A percentile compares a stretch with the other conserved stretches of the same genome.
Conservation (phyloP, 78 protist genomes). For the Diacronema lutheri region DNA sequence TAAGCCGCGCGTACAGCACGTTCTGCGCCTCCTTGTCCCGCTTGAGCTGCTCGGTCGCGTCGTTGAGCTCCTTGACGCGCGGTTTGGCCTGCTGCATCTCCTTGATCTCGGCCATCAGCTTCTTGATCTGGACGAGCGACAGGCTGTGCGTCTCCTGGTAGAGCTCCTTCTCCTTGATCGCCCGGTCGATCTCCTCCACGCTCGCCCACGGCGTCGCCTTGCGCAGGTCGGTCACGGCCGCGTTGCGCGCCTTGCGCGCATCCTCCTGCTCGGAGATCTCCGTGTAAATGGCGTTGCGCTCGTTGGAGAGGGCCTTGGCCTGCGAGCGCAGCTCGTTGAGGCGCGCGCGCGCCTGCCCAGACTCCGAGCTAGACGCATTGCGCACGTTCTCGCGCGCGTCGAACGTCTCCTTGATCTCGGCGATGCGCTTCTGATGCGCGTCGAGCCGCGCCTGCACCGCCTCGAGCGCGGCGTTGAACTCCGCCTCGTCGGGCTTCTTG, state of each 20-base stretch:
- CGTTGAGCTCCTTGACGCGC: neutral
- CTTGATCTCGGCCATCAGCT: constrained; percentile 1
- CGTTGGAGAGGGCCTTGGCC: neutral
- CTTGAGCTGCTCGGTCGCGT: neutral
- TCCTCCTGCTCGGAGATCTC: neutral
- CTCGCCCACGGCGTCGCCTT: no score
- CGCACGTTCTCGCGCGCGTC: neutral
- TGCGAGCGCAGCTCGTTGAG: neutral
- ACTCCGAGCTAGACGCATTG: neutral
- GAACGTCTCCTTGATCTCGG: constrained; percentile 2
- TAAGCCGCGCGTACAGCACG: neutral
- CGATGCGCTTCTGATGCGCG: neutral
- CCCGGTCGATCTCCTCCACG: constrained; percentile 2
- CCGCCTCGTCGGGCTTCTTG: neutral
- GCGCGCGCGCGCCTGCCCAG: neutral
- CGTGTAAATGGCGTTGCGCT: neutral
- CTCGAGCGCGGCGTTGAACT: neutral
- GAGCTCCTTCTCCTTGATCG: neutral
- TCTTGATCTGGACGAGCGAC: neutral
- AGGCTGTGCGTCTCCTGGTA: neutral
- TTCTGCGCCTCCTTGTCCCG: neutral
- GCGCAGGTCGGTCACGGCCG: neutral
- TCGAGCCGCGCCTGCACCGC: neutral
- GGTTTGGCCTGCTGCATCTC: neutral
- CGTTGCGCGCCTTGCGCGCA: neutral